Evolutionary conservation across 345 rosid species (phyloP), one percentile per base, ranked within the genome.

Genomic region (Erysimum cheiranthoides): DNA sequence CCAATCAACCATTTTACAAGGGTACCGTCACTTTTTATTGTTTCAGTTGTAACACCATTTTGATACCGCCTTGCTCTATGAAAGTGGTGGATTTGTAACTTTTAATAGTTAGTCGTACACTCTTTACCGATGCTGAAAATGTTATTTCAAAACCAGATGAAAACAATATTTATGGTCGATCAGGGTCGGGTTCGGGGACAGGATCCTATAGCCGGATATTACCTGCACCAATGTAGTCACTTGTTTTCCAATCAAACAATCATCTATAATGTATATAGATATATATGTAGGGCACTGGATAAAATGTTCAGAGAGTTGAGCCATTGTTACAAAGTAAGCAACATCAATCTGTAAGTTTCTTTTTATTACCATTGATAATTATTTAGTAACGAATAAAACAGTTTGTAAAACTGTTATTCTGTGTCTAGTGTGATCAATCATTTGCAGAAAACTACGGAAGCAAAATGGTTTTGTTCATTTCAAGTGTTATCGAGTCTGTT

Each of bases 181-280:
- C 70, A 2, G 65, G 78, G 35, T 78, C 78, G 2, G 73, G 77
- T 43, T 78, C 73, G 0, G 73, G 78, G 40, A 31, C 57, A 32
- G 74, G 74, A 61, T 8, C 49, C 84, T 51, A 27, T 34, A 83
- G 67, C 79, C 82, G 89, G 70, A 78, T 79, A 78, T 62, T 86
- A 72, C 82, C 88, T 2, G 66, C 68, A 10, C 74, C 63, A 0
- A 70, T 77, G 53, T 77, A 77, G 70, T 61, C 9, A 35, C 28
- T 36, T 70, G 66, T 58, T 69, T 34, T 36, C 43, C 17, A 18
- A 54, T 63, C 43, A 70, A 52, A 69, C 59, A 54, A 64, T 4
- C 75, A 47, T 64, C 47, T 71, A 57, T 77, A 46, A 21, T 77
- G 72, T 77, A 71, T 77, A 77, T 71, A 77, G 76, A 56, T 71